These are phyloP conservation scores for Porosira glacialis DNA, from an alignment of 352 stramenopile genomes.

Conservation along the genomic window DNA sequence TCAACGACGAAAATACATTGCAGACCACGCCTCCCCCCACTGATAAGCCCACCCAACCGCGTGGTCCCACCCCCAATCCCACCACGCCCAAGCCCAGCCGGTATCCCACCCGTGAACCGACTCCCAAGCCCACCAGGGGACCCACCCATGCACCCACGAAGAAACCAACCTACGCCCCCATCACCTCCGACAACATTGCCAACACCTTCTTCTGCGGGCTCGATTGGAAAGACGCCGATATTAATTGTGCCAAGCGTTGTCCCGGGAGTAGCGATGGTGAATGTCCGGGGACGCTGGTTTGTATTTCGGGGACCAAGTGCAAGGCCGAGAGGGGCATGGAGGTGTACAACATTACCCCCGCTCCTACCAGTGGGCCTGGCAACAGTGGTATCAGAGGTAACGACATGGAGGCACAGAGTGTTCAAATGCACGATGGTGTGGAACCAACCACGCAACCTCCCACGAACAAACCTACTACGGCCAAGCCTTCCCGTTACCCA, in stretches of 20 bases:
- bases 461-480: background rate
- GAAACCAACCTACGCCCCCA: conserved; percentile 35
- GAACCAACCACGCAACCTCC: background rate
- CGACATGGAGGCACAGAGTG: too few species aligned
- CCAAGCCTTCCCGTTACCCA: background rate
- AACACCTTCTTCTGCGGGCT: conserved; percentile 51
- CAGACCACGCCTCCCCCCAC: conserved; percentile 23
- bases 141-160: conserved; percentile 38
- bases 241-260: conserved; percentile 41
- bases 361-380: background rate
- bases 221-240: conserved; percentile 40
- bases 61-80: conserved; percentile 25
- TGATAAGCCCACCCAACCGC: conserved; percentile 1
- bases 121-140: conserved; percentile 18
- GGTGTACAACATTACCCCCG: conserved; percentile 9
- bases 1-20: conserved; percentile 15
- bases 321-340: conserved; percentile 52
- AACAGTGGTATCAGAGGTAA: too few species aligned
- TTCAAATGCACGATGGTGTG: too few species aligned
- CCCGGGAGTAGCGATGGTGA: conserved; percentile 33
- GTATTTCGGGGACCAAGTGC: conserved; percentile 37
- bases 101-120: conserved; percentile 30
- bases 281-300: conserved; percentile 38
- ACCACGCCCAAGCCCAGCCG: conserved; percentile 43
- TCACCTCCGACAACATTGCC: conserved; percentile 29